Evolutionary conservation across 169 alveolate genomes (phyloP).

Genomic region (Theileria equi): DNA sequence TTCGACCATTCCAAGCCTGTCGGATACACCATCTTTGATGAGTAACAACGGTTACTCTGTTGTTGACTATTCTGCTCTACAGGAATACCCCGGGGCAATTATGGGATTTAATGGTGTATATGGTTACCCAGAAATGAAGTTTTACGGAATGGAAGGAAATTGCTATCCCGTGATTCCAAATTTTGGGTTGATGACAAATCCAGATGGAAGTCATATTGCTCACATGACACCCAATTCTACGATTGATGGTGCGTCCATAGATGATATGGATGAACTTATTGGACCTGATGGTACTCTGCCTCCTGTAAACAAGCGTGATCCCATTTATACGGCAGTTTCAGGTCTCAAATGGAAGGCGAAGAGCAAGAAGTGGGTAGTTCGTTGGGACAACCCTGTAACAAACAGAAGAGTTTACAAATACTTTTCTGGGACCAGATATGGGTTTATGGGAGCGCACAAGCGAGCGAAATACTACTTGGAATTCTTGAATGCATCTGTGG

Average conservation of each 20-base stretch:
- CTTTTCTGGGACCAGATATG: constrained; percentile 60
- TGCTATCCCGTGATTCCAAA: neutral
- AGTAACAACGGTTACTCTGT: too few relatives aligned
- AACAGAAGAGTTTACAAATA: constrained; percentile 65
- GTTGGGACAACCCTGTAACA: constrained; percentile 68
- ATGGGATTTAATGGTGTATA: too few relatives aligned
- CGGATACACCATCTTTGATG: too few relatives aligned
- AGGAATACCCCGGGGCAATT: too few relatives aligned
- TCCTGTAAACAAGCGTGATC: constrained; percentile 63
- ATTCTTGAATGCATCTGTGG: constrained; percentile 64
- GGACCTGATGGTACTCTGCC: constrained; percentile 62
- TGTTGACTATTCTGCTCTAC: too few relatives aligned
- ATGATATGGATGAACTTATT: constrained; percentile 16
- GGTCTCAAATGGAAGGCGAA: constrained; percentile 66
- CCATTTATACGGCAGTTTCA: constrained; percentile 60
- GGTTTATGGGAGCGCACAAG: constrained; percentile 66
- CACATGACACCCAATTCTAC: constrained; percentile 41
- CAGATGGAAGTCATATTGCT: too few relatives aligned
- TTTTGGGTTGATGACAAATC: neutral
- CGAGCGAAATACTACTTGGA: constrained; percentile 62
- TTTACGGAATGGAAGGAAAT: too few relatives aligned
- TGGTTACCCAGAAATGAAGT: too few relatives aligned
- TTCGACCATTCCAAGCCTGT: too few relatives aligned
- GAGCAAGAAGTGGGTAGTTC: constrained; percentile 67
- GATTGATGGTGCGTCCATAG: constrained; percentile 41